Evolutionary conservation across 2,329 filamentous ascomycete genomes (phyloP), one percentile per base, ranked within the genome.

Genomic region (Hirsutella minnesotensis): DNA sequence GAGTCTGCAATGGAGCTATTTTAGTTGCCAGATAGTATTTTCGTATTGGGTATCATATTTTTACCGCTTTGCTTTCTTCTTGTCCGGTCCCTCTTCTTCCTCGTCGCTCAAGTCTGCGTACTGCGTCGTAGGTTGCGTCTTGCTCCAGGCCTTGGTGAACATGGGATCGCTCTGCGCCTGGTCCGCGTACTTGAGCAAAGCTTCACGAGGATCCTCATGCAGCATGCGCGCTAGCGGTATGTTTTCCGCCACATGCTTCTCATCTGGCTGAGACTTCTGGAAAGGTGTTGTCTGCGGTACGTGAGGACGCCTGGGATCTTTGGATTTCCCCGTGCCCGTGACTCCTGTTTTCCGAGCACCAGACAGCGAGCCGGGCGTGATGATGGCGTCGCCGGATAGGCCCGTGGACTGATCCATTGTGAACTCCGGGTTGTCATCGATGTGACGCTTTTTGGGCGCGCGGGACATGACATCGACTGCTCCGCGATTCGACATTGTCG

Each of bases 191-290:
- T 94, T 95, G 46, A 98, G 67, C 56, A 98, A 67, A 38, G 92
- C 92, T 63, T 95, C 92, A 49, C 92, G 73, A 0, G 92, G 92
- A 66, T 98, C 92, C 61, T 98, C 92, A 62, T 98, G 89, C 39
- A 94, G 73, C 86, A 98, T 94, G 48, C 79, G 81, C 48, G 87
- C 90, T 12, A 96, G 73, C 22, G 89, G 87, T 42, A 96, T 94
- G 50, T 85, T 86, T 57, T 90, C 79, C 53, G 81, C 82, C 47
- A 98, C 86, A 59, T 94, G 86, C 55, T 83, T 83, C 60, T 90
- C 85, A 60, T 96, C 89, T 0, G 90, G 89, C 55, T 92, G 85
- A 46, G 74, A 85, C 62, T 94, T 92, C 53, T 86, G 83, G 58
- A 96, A 96, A 0, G 92, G 92, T 9, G 92, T 96, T 43, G 83